Conservation (phyloP, 164 flowering plant genomes). For the Aristolochia fimbriata region DNA sequence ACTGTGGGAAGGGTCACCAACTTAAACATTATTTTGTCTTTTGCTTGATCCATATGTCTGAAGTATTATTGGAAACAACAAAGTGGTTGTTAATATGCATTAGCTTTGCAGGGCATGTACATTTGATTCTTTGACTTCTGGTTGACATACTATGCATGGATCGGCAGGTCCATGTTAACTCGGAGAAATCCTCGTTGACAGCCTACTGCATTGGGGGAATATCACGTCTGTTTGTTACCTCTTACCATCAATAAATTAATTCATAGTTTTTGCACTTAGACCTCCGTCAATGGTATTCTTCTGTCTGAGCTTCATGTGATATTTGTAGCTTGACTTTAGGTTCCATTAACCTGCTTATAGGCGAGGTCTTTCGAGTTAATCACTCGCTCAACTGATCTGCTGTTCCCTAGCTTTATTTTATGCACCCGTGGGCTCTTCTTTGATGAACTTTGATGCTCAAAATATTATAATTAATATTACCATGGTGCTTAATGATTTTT, state of each 20-base stretch:
- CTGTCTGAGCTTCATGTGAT: too few species aligned
- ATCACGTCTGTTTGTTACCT: conserved; percentile 20
- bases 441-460: too few species aligned
- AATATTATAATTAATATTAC: too few species aligned
- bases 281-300: conserved; percentile 9
- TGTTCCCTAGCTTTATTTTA: too few species aligned
- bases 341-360: conserved; percentile 1
- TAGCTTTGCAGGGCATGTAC: not conserved
- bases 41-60: not conserved
- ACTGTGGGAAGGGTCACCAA: not conserved
- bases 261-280: conserved; percentile 6
- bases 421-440: too few species aligned
- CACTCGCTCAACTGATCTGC: too few species aligned
- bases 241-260: conserved; percentile 11
- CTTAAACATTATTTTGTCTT: not conserved
- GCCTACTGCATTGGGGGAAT: conserved; percentile 27
- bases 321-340: conserved; percentile 4
- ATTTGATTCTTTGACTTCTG: not conserved
- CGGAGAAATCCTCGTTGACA: conserved; percentile 21
- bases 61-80: conserved; percentile 1
- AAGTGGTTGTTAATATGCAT: not conserved
- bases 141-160: conserved; percentile 19
- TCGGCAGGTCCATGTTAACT: conserved; percentile 22
- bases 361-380: not conserved
- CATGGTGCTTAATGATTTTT: too few species aligned